Percentiles rank a stretch among this genome's conserved stretches.
phyloP scores from a whole-genome alignment of 768 basidiomycete species.

The Clitopilus hobsonii region DNA sequence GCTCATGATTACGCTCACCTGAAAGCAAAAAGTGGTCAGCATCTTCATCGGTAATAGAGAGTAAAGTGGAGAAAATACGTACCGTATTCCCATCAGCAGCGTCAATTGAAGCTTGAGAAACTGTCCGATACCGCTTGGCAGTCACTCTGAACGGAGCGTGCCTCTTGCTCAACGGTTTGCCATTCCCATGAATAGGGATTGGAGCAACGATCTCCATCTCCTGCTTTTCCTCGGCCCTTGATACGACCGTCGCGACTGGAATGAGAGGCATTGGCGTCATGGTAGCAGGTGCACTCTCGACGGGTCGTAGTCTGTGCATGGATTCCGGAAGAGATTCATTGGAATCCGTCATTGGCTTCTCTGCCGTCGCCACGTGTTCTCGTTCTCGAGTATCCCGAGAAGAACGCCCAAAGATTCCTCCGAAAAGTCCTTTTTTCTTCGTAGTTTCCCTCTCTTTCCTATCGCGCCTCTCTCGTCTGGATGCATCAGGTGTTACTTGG shows the following conservation, averaged over 20 bases:
- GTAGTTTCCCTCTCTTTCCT: not conserved
- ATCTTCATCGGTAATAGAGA: not conserved
- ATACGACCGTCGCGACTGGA: not conserved
- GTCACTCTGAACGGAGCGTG: not conserved
- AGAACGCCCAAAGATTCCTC: not conserved
- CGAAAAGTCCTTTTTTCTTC: not conserved
- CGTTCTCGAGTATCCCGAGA: not conserved
- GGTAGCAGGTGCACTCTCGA: not conserved
- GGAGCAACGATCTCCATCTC: not conserved
- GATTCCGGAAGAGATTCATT: not conserved
- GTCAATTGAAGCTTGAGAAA: not conserved
- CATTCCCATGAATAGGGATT: not conserved
- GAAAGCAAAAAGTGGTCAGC: not conserved
- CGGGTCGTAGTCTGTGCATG: not conserved
- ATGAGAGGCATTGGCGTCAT: not conserved
- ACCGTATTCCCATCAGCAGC: not conserved
- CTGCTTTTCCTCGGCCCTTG: not conserved
- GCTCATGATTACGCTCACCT: slow-evolving; percentile 1
- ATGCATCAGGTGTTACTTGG: not conserved
- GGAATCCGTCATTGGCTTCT: not conserved
- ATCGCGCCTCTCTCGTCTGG: not conserved
- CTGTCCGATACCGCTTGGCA: not conserved
- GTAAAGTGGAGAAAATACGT: not conserved
- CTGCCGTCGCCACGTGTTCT: not conserved
- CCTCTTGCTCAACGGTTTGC: not conserved